These are phyloP conservation scores for Solanum habrochaites DNA, from an alignment of 257 asterid species.

Conservation along the genomic window DNA sequence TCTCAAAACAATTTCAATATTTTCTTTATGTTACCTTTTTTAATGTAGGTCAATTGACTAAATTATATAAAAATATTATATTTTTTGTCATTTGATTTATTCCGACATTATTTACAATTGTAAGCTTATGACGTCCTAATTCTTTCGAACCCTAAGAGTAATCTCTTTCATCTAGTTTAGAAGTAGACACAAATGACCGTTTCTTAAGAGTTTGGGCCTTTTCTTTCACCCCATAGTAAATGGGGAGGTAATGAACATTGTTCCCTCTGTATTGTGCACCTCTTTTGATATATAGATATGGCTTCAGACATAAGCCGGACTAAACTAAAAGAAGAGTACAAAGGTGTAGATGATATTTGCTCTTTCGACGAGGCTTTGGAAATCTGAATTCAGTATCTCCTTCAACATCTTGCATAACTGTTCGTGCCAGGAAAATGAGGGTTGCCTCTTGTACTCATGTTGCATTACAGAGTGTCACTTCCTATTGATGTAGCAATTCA, in stretches of 20 bases:
- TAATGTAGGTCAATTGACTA: too few relatives aligned
- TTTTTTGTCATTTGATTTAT: too few relatives aligned
- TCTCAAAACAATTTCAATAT: too few relatives aligned
- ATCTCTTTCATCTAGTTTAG: not conserved
- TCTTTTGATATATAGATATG: not conserved
- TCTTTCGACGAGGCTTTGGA: not conserved
- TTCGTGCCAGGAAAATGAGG: not conserved
- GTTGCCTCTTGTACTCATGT: not conserved
- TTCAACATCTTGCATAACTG: conserved; percentile 2
- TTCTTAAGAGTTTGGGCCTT: not conserved
- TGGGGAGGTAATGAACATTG: not conserved
- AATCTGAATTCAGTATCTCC: not conserved
- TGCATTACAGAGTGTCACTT: not conserved
- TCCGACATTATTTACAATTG: too few relatives aligned
- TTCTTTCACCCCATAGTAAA: not conserved
- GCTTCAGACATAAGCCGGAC: not conserved
- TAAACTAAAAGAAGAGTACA: not conserved
- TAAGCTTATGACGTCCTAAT: too few relatives aligned
- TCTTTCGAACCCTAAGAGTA: too few relatives aligned
- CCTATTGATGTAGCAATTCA: not conserved
- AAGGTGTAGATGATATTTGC: not conserved
- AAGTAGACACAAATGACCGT: not conserved
- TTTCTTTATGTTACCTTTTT: too few relatives aligned
- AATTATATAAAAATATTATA: too few relatives aligned
- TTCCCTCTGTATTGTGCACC: not conserved